Evolutionary conservation across 2,329 filamentous ascomycete species (phyloP).

Genomic region (Colletotrichum orbiculare): DNA sequence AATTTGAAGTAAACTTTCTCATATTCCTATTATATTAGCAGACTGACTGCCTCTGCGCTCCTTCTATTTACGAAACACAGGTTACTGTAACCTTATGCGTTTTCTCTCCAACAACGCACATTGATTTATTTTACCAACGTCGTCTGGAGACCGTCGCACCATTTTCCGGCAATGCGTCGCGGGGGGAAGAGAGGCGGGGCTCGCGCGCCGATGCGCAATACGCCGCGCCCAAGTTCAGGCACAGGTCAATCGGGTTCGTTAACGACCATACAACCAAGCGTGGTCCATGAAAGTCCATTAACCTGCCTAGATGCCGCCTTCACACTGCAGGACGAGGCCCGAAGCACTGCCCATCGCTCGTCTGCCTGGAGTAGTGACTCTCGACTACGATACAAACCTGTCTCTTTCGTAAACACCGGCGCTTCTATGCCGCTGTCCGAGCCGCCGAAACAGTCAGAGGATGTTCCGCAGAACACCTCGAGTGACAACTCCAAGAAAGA

Average conservation of each 20-base stretch:
- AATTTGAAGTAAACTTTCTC: too few species aligned
- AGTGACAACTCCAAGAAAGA: too few species aligned
- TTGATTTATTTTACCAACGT: too few species aligned
- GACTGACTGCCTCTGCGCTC: too few species aligned
- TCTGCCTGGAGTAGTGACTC: conserved; percentile 51
- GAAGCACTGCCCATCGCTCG: conserved; percentile 47
- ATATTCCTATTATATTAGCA: too few species aligned
- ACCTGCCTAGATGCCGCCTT: conserved; percentile 17
- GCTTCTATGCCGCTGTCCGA: conserved; percentile 62
- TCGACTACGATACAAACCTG: conserved; percentile 60
- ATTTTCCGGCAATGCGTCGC: conserved; percentile 15
- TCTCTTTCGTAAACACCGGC: conserved; percentile 66
- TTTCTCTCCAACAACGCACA: too few species aligned
- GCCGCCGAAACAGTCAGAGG: conserved; percentile 56
- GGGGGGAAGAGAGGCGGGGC: conserved; percentile 28
- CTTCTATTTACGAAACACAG: too few species aligned
- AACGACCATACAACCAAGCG: not conserved
- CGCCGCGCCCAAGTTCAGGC: conserved; percentile 9
- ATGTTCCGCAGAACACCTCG: conserved; percentile 30
- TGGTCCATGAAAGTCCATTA: conserved; percentile 10
- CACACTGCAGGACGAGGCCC: conserved; percentile 40
- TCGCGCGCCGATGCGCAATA: conserved; percentile 22
- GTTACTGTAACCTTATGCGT: too few species aligned
- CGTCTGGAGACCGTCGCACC: too few species aligned
- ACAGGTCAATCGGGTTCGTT: not conserved